Conservation (phyloP, 148 eudicot species). For the Drosera capensis region DNA sequence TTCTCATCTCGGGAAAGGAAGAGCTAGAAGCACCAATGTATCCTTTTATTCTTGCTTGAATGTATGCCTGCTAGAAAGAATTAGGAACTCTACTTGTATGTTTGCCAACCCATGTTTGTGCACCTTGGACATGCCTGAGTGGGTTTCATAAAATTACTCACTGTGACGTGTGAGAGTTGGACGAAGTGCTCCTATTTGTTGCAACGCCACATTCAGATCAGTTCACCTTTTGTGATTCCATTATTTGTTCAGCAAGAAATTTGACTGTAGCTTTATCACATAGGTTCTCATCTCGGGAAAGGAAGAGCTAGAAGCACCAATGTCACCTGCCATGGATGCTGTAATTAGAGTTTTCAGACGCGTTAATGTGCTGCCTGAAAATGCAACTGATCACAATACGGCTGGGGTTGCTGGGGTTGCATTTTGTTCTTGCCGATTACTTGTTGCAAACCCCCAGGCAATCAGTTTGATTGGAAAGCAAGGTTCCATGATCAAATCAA, state of each 20-base stretch:
- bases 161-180: too few species aligned
- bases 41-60: too few species aligned
- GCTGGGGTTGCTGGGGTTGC: slow-evolving; percentile 27
- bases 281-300: slow-evolving; percentile 38
- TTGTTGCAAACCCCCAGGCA: too few species aligned
- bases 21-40: slow-evolving; percentile 22
- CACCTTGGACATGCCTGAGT: too few species aligned
- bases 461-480: too few species aligned
- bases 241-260: neutral
- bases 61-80: too few species aligned
- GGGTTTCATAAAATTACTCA: too few species aligned
- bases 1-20: slow-evolving; percentile 37
- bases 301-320: slow-evolving; percentile 25
- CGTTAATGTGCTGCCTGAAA: slow-evolving; percentile 21
- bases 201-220: neutral
- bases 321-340: slow-evolving; percentile 41
- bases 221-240: neutral
- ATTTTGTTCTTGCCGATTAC: slow-evolving; percentile 23
- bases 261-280: neutral
- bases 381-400: slow-evolving; percentile 9
- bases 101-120: too few species aligned
- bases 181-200: too few species aligned
- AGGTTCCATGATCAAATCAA: too few species aligned
- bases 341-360: slow-evolving; percentile 28
- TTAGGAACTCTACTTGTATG: too few species aligned